Evolutionary conservation across 1,284 basidiomycete genomes (phyloP).

Genomic region (Stereum hirsutum): DNA sequence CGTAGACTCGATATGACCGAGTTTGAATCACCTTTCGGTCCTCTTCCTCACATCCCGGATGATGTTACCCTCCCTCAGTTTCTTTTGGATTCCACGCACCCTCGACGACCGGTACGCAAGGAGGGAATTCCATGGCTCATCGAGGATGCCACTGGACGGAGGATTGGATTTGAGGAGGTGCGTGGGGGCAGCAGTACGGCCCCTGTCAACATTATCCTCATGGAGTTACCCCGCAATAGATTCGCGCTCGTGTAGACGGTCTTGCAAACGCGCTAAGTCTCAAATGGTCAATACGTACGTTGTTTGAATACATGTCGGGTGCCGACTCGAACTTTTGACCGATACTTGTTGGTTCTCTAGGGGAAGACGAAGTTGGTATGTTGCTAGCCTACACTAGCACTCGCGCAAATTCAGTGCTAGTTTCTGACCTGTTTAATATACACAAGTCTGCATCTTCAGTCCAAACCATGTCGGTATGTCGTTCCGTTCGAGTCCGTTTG

Average conservation of each 20-base stretch:
- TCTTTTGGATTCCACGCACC: constrained; percentile 47
- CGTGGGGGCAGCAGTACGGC: too few relatives aligned
- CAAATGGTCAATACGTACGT: constrained; percentile 37
- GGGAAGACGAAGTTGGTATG: constrained; percentile 42
- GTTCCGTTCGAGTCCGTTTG: neutral
- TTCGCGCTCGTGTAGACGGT: constrained; percentile 41
- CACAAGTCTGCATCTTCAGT: constrained; percentile 56
- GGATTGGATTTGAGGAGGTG: constrained; percentile 41
- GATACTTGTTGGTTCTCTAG: constrained; percentile 12
- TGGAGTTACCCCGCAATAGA: constrained; percentile 17
- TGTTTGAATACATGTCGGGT: neutral
- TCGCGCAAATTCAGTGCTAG: neutral
- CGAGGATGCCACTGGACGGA: constrained; percentile 48
- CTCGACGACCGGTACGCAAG: constrained; percentile 36
- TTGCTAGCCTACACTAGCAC: constrained; percentile 8
- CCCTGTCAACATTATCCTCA: too few relatives aligned
- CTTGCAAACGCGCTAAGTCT: constrained; percentile 54
- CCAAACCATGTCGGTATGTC: constrained; percentile 56
- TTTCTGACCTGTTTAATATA: neutral
- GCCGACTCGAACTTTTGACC: neutral
- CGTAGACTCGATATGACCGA: constrained; percentile 34
- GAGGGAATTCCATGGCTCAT: constrained; percentile 49
- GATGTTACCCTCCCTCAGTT: constrained; percentile 70
- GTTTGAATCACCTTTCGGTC: constrained; percentile 27
- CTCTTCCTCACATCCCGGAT: constrained; percentile 51